phyloP scores from a whole-genome alignment of 2,329 filamentous ascomycete species.

The Colletotrichum sp. region DNA sequence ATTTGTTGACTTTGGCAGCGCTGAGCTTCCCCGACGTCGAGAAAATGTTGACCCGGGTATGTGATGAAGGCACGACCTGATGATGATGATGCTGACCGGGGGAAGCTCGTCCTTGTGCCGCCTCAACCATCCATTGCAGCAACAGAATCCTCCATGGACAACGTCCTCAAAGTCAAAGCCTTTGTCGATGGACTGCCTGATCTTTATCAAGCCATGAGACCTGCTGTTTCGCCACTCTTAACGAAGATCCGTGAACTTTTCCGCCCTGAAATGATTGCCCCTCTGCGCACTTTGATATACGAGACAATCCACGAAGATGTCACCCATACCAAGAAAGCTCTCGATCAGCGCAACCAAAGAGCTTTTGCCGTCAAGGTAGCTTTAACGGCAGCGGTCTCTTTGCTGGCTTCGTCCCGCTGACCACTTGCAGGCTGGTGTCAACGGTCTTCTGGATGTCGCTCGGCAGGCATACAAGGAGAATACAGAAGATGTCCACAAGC shows the following conservation, averaged over 20 bases:
- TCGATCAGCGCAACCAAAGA: conserved; percentile 88
- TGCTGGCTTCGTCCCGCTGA: neutral
- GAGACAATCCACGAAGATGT: conserved; percentile 82
- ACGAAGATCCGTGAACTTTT: conserved; percentile 74
- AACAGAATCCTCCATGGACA: conserved; percentile 83
- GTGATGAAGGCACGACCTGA: neutral
- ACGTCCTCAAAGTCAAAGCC: conserved; percentile 84
- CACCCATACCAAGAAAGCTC: conserved; percentile 75
- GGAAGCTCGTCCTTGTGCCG: conserved; percentile 77
- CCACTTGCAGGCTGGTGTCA: conserved; percentile 70
- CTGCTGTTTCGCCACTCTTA: conserved; percentile 69
- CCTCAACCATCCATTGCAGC: conserved; percentile 68
- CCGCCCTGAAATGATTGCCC: conserved; percentile 62
- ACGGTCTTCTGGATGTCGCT: conserved; percentile 86
- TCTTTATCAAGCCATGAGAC: conserved; percentile 70
- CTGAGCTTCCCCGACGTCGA: conserved; percentile 85
- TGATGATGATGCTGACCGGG: conserved; percentile 21
- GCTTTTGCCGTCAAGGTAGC: conserved; percentile 85
- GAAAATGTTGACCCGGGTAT: conserved; percentile 75
- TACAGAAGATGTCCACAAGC: conserved; percentile 76
- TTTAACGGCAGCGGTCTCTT: neutral
- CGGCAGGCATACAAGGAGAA: conserved; percentile 90
- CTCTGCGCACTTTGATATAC: conserved; percentile 69
- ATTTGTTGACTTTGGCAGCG: conserved; percentile 47
- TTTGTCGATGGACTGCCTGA: conserved; percentile 74